A percentile compares a stretch with the other conserved stretches of the same genome.
Evolutionary conservation across 2,329 filamentous ascomycete genomes (phyloP).

Genomic region (Venturia carpophila): DNA sequence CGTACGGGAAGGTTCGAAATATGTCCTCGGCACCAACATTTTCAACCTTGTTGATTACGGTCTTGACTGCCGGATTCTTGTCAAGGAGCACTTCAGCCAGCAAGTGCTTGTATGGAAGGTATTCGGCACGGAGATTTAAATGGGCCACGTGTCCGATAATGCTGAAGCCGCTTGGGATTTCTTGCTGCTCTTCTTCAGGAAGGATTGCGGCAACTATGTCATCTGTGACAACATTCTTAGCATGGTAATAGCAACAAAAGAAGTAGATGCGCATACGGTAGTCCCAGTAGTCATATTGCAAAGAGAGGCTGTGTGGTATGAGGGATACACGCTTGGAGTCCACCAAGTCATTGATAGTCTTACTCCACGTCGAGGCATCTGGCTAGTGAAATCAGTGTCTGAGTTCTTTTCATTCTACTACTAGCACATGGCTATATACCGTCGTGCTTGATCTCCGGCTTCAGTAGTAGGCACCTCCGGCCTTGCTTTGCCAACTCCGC

Average conservation of each 20-base stretch:
- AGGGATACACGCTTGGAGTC: conserved; percentile 60
- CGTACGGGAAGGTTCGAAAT: conserved; percentile 88
- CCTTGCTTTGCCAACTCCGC: conserved; percentile 44
- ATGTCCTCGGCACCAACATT: conserved; percentile 77
- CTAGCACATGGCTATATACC: conserved; percentile 24
- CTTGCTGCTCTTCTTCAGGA: conserved; percentile 69
- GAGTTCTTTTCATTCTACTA: background rate
- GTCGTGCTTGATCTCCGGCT: conserved; percentile 35
- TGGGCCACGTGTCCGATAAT: conserved; percentile 86
- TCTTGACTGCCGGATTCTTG: conserved; percentile 74
- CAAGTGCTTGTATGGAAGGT: conserved; percentile 75
- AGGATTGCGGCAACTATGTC: conserved; percentile 79
- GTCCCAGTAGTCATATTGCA: conserved; percentile 81
- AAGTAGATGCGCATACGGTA: conserved; percentile 50
- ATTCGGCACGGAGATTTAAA: conserved; percentile 77
- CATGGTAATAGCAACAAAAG: background rate
- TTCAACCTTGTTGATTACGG: conserved; percentile 93
- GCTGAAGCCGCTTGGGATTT: conserved; percentile 79
- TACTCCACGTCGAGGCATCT: conserved; percentile 70
- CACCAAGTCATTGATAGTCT: conserved; percentile 59
- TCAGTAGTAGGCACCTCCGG: conserved; percentile 40
- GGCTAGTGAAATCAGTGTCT: conserved; percentile 31
- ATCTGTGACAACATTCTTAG: conserved; percentile 39
- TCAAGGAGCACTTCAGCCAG: conserved; percentile 82
- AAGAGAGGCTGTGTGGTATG: conserved; percentile 63